Base-by-base conservation (phyloP, 495 filamentous ascomycete species). In the Podospora didyma region DNA sequence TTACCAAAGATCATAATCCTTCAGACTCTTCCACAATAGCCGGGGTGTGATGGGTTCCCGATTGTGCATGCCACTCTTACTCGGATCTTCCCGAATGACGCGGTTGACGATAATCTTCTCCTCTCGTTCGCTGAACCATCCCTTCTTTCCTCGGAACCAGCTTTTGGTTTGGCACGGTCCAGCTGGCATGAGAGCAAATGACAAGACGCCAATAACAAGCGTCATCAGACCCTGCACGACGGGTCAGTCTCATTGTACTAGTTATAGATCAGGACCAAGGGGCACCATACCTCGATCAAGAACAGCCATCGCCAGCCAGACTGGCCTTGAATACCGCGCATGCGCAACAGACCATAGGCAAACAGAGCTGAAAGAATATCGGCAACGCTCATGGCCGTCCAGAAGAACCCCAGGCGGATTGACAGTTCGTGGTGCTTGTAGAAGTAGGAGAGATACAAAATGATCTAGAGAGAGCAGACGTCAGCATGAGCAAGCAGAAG, bases 381-480 rank as follows among this genome's bases (percentile, higher is more conserved):
- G 0, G 89, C 87, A 2, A 74, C 62, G 42, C 79, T 75, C 68
- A 87, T 87, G n/a, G 85, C 79, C 0, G 82, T 81, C 89, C 89
- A 92, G 54, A 75, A 76, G 57, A 74, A 76, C 0, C 66, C 72
- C 9, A 75, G 62, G 7, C 74, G 66, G 1, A 76, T 35, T 0
- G 87, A 83, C 10, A 93, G 74, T 61, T 89, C 87, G 41, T 81
- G 79, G 47, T 82, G 82, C 54, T 69, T 69, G 55, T 65, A 62
- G 73, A 87, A 93, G 71, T 90, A 92, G 0, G 85, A 87, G 2
- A 92, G 78, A 64, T 89, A 93, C 1, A 93, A 56, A 31, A 80
- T 73, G 6, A 70, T 60, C 64, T 69, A 39, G 19, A 7, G 21
- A 3, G 12, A 4, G 17, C 49, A 20, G 28, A 19, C 14, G 17